Base-by-base conservation (phyloP, 768 basidiomycete species). In the Boletellus ananiceps region DNA sequence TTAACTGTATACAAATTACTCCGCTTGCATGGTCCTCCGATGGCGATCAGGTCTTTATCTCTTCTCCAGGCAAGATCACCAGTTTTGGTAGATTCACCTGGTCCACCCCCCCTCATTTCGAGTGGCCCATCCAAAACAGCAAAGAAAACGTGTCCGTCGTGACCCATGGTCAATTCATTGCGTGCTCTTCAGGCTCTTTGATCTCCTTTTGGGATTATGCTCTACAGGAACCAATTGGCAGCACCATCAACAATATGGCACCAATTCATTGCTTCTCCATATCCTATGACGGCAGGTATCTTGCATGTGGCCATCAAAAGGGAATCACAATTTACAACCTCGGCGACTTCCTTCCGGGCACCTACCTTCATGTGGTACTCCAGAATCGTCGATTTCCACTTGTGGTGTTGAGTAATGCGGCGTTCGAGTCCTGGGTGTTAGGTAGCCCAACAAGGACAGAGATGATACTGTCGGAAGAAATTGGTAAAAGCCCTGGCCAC, bases 171-270 rank as follows among this genome's bases (percentile, higher is more conserved):
- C 40, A 9, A 25, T 38, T 43, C 27, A 38, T 49, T 5, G 48
- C 41, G 5, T 43, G 27, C 43, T 31, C 41, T 15, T 31, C 45
- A 21, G 40, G 49, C 9, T 43, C 46, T 13, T 47, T 36, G 2
- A 33, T 55, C 36, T 44, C 42, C 5, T 44, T 55, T 14, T 55
- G 49, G 53, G 49, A 55, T 32, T 40, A 37, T 8, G 18, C 41
- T 16, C 46, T 46, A 11, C 31, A 33, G 16, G 31, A 31, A 5
- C 35, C 23, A 15, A 41, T 47, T 36, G 35, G 40, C 25, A n/a
- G 3, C 18, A n/a, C 23, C 47, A 9, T 49, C 41, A 5, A 13
- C 15, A 34, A 43, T 12, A 1, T 34, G 2, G 12, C 32, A 2
- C 11, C 9, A 2, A 16, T 49, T 6, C 8, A 7, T 12, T 40